Percentiles rank a stretch among this genome's conserved stretches.
phyloP scores from a whole-genome alignment of 1,284 basidiomycete species.

The Ceratobasidium papillatum region DNA sequence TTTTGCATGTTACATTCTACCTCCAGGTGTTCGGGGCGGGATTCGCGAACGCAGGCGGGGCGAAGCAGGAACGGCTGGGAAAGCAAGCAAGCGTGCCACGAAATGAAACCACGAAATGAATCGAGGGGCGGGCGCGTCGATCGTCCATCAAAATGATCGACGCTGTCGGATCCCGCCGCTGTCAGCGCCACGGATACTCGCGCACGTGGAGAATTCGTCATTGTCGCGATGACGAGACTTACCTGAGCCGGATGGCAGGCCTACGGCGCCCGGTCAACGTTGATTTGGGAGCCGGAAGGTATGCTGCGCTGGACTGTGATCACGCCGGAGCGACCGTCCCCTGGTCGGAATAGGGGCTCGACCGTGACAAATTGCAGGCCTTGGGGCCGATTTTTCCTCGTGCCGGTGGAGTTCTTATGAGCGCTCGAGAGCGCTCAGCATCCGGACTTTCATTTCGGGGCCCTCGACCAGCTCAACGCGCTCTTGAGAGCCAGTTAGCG shows the following conservation, averaged over 20 bases:
- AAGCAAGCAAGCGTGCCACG: slow-evolving; percentile 54
- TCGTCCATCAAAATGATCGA: not conserved
- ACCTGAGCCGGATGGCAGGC: not conserved
- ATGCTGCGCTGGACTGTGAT: not conserved
- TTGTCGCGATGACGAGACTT: not conserved
- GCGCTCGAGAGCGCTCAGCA: not conserved
- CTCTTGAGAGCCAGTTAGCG: not conserved
- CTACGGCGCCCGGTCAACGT: not conserved
- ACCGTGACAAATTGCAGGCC: not conserved
- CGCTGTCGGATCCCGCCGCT: not conserved
- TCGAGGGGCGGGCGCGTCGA: not conserved
- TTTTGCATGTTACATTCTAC: too few species aligned
- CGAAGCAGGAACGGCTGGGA: too few species aligned
- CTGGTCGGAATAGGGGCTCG: not conserved
- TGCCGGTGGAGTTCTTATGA: not conserved
- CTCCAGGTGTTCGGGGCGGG: too few species aligned
- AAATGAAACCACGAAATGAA: not conserved
- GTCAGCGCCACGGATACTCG: not conserved
- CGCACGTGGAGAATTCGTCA: too few species aligned
- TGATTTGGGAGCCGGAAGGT: not conserved
- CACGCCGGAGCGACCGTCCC: not conserved
- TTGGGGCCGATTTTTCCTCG: not conserved
- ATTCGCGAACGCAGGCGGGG: too few species aligned
- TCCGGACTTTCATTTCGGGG: not conserved
- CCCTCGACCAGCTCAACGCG: not conserved